Conservation (phyloP, 2,329 filamentous ascomycete genomes). For the Cladophialophora psammophila region DNA sequence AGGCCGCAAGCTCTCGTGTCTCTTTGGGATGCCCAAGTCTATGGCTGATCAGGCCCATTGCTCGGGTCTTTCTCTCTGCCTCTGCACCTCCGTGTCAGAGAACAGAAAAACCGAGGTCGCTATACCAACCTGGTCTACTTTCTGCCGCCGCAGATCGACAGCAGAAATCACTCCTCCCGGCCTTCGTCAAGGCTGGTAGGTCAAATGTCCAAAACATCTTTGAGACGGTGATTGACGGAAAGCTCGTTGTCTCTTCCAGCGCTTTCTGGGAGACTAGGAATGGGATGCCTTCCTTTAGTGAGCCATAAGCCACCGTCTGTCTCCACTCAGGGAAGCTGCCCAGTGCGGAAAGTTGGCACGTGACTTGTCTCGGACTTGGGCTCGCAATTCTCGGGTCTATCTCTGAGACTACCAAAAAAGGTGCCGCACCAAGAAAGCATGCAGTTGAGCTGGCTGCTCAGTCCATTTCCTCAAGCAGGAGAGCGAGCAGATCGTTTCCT, state of each 20-base stretch:
- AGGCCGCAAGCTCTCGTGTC: slow-evolving; percentile 5
- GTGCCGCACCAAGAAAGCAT: neutral
- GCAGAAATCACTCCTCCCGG: neutral
- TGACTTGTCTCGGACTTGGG: neutral
- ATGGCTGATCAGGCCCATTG: slow-evolving; percentile 25
- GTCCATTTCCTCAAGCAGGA: neutral
- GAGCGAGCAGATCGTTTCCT: neutral
- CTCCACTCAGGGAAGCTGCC: neutral
- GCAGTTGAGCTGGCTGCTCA: neutral
- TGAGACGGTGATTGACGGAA: slow-evolving; percentile 1
- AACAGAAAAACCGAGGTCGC: neutral
- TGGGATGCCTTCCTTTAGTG: neutral
- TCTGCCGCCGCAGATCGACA: neutral
- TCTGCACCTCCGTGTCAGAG: neutral
- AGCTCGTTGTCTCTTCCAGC: slow-evolving; percentile 6
- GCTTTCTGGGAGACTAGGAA: neutral
- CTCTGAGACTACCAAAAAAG: neutral
- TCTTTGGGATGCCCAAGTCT: slow-evolving; percentile 13
- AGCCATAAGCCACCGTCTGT: neutral
- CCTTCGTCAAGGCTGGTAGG: slow-evolving; percentile 11
- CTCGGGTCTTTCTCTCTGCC: neutral
- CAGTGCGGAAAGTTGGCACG: neutral
- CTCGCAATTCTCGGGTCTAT: neutral
- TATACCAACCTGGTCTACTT: neutral
- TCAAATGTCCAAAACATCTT: neutral